phyloP scores from a whole-genome alignment of 2,329 filamentous ascomycete species.

The Penicillium sp. region DNA sequence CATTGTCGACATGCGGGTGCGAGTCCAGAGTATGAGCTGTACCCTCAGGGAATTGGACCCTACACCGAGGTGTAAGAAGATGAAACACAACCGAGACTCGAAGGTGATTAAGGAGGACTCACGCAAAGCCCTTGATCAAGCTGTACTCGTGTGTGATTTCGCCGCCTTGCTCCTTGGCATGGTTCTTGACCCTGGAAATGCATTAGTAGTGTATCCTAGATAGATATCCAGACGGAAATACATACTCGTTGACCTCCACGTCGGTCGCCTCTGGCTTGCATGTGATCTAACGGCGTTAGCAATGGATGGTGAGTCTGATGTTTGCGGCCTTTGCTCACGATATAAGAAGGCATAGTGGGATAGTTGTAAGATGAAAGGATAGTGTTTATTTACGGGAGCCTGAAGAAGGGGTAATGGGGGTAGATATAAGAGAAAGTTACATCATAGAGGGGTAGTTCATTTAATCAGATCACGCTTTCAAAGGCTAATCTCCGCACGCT shows the following conservation, averaged over 20 bases:
- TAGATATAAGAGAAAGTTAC: neutral
- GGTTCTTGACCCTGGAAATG: neutral
- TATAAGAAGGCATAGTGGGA: conserved; percentile 4
- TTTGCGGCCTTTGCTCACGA: neutral
- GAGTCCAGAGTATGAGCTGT: neutral
- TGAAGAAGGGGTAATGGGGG: neutral
- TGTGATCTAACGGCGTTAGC: conserved; percentile 4
- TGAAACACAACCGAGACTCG: neutral
- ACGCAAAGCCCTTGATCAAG: conserved; percentile 12
- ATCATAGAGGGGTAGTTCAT: conserved; percentile 12
- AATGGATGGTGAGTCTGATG: neutral
- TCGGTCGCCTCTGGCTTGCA: conserved; percentile 3
- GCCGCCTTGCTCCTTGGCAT: conserved; percentile 6
- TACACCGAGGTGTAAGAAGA: neutral
- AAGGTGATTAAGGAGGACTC: neutral
- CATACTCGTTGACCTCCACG: conserved; percentile 3
- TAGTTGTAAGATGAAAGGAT: neutral
- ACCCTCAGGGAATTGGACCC: neutral
- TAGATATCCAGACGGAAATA: neutral
- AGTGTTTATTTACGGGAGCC: too few species aligned
- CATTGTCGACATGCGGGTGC: conserved; percentile 2
- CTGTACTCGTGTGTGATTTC: conserved; percentile 3
- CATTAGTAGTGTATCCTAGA: neutral
- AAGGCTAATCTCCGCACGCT: neutral
- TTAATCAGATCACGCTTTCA: conserved; percentile 1